Conservation (phyloP, 208 protist genomes). For the Lotmaria passim region DNA sequence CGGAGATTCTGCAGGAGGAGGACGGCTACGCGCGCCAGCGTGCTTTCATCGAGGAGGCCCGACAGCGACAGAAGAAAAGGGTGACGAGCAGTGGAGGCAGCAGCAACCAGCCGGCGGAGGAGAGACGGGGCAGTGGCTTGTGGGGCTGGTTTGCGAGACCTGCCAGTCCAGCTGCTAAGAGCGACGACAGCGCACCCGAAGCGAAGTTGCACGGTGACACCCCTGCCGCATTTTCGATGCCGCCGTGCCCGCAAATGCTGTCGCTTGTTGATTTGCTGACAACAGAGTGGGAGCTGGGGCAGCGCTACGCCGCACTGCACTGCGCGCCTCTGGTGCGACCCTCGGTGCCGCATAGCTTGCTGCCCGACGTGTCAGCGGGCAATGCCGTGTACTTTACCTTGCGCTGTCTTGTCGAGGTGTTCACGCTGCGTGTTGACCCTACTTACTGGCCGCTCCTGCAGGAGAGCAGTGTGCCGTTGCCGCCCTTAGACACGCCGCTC, state of each 20-base stretch:
- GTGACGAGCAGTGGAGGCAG: background rate
- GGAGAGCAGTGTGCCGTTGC: conserved; percentile 27
- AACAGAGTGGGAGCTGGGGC: conserved; percentile 31
- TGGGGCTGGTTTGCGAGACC: conserved; percentile 15
- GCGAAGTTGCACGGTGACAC: background rate
- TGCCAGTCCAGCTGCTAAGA: background rate
- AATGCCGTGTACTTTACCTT: conserved; percentile 29
- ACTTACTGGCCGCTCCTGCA: conserved; percentile 29
- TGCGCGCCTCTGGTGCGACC: conserved; percentile 6
- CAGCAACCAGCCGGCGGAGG: background rate
- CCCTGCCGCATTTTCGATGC: background rate
- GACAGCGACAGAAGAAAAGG: background rate
- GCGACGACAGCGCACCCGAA: too few species aligned
- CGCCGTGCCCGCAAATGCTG: background rate
- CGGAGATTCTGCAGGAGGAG: conserved; percentile 62
- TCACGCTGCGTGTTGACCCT: conserved; percentile 20
- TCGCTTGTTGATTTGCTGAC: conserved; percentile 18
- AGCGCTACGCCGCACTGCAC: conserved; percentile 15
- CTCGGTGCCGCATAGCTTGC: conserved; percentile 11
- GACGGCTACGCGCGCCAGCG: conserved; percentile 46
- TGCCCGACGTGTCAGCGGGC: conserved; percentile 8
- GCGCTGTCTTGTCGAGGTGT: background rate
- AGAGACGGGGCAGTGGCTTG: background rate
- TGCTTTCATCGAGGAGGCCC: conserved; percentile 42
- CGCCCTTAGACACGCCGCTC: conserved; percentile 26